Evolutionary conservation across 225 moss, liverwort and hornwort genomes (phyloP).

Genomic region (Physcomitrium patens): DNA sequence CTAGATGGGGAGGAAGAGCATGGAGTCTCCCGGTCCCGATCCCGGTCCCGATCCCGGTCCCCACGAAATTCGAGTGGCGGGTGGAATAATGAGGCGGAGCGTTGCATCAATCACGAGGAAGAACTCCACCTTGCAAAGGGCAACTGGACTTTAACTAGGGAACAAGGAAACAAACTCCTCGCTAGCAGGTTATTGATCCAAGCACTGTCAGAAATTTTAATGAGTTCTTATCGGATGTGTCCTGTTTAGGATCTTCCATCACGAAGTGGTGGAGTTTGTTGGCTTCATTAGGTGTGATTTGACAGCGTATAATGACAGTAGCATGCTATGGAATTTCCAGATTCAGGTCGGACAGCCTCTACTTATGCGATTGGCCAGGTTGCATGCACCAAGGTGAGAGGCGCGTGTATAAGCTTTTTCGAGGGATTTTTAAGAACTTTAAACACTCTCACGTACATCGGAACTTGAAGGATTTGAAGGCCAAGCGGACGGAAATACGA

Average conservation of each 20-base stretch:
- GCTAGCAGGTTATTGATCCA: slow-evolving; percentile 48
- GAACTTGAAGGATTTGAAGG: slow-evolving; percentile 67
- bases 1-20: slow-evolving; percentile 31
- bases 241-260: background rate
- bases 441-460: slow-evolving; percentile 67
- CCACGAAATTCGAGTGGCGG: slow-evolving; percentile 34
- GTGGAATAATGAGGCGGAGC: slow-evolving; percentile 28
- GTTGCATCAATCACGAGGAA: slow-evolving; percentile 44
- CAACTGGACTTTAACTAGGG: slow-evolving; percentile 52
- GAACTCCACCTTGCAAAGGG: slow-evolving; percentile 68
- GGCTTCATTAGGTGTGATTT: slow-evolving; percentile 5
- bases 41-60: slow-evolving; percentile 32
- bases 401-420: slow-evolving; percentile 71
- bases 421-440: slow-evolving; percentile 78
- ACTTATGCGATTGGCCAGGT: slow-evolving; percentile 82
- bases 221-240: slow-evolving; percentile 1
- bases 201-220: background rate
- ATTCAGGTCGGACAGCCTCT: slow-evolving; percentile 73
- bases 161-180: slow-evolving; percentile 60
- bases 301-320: slow-evolving; percentile 7
- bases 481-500: slow-evolving; percentile 47
- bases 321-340: slow-evolving; percentile 28
- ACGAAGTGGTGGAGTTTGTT: background rate
- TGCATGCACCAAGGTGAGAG: slow-evolving; percentile 76
- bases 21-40: slow-evolving; percentile 32